Base-by-base conservation (phyloP, 2,329 filamentous ascomycete species). In the Fusarium torulosum region DNA sequence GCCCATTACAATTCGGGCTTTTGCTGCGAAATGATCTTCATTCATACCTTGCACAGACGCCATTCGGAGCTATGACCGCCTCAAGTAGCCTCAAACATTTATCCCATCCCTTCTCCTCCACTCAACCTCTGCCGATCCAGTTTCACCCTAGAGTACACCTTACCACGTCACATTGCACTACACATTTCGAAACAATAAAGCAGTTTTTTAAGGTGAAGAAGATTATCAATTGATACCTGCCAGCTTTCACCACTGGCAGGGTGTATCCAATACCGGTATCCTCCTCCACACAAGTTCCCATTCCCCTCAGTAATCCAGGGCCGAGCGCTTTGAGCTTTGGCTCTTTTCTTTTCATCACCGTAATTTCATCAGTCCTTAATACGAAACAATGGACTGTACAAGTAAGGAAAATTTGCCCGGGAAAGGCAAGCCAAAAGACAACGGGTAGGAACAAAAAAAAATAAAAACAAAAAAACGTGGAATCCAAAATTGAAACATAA, bases 321-420 rank as follows among this genome's bases (percentile, higher is more conserved):
- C 52, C 45, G 54, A 58, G 63, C 51, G 38, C 51, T 45, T 46
- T 54, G 47, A 67, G 63, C 62, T 54, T 66, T 63, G 61, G 62
- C 56, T 59, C 55, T 59, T 53, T 47, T 59, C 65, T 69, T 59
- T 68, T 69, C 71, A 70, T 73, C 71, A 73, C 71, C 66, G 68
- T 73, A 67, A 72, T 73, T 73, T 73, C 71, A 67, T 73, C 65
- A 73, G 69, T 70, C 71, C 71, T 72, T 41, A 62, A 69, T 35
- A 45, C 38, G 50, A 69, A 69, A 54, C 51, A 63, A 60, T 47
- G 66, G 71, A 69, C 71, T 72, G 69, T 68, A 68, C 59, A 69
- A 46, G 64, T 44, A 53, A 69, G 66, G 62, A 53, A 59, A 62
- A 42, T 43, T 19, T 69, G 66, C 53, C 53, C 45, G 49, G 33